phyloP scores from a whole-genome alignment of 192 early-diverging fungal species.

The Ambispora gerdemannii region DNA sequence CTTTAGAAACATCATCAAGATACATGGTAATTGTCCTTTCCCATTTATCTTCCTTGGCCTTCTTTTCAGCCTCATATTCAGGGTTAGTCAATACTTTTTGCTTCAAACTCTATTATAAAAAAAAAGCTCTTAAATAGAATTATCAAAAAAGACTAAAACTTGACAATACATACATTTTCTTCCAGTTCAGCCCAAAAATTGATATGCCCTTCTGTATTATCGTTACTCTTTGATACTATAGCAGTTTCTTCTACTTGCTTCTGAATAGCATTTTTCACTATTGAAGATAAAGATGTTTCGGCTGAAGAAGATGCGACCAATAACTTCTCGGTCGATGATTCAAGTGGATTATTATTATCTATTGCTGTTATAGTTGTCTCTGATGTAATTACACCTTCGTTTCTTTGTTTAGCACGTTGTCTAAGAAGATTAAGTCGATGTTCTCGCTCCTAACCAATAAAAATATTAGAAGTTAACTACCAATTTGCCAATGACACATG shows the following conservation, averaged over 20 bases:
- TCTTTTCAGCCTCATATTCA: slow-evolving; percentile 55
- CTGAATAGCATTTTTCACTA: background rate
- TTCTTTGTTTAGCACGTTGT: slow-evolving; percentile 39
- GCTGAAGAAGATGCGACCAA: background rate
- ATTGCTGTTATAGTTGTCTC: background rate
- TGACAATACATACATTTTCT: slow-evolving; percentile 34
- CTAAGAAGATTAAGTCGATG: slow-evolving; percentile 53
- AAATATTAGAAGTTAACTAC: background rate
- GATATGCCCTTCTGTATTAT: slow-evolving; percentile 38
- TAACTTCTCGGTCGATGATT: background rate
- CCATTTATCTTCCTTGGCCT: slow-evolving; percentile 51
- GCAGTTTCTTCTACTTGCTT: too few relatives aligned
- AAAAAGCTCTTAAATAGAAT: background rate
- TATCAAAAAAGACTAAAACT: background rate
- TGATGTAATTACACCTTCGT: background rate
- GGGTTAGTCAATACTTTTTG: slow-evolving; percentile 39
- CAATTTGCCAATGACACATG: background rate
- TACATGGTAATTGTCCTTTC: slow-evolving; percentile 64
- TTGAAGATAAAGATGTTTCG: background rate
- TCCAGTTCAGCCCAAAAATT: slow-evolving; percentile 62
- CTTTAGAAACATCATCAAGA: slow-evolving; percentile 50
- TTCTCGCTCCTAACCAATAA: slow-evolving; percentile 52
- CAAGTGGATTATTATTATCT: too few relatives aligned
- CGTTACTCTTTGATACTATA: too few relatives aligned
- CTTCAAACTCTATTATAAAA: slow-evolving; percentile 19